phyloP scores from a whole-genome alignment of 805 yeast genomes.

The Blastobotrys parvus region DNA sequence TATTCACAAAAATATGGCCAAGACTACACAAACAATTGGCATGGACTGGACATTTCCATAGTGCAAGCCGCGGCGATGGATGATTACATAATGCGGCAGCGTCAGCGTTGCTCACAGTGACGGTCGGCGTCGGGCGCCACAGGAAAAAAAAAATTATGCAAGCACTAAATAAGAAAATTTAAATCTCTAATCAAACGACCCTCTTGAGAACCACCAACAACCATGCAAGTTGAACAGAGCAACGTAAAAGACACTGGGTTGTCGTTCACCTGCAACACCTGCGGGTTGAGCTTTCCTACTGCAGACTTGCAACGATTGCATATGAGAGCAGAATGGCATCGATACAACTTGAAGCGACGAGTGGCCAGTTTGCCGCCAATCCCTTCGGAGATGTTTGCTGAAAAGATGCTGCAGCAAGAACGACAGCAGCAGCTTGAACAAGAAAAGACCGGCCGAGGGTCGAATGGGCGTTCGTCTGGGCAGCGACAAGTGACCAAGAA shows the following conservation, averaged over 20 bases:
- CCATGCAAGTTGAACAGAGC: background rate
- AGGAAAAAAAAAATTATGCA: background rate
- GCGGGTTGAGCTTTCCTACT: constrained; percentile 69
- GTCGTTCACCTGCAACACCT: constrained; percentile 76
- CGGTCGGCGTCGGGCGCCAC: no score
- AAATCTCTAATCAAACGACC: background rate
- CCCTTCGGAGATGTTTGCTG: constrained; percentile 58
- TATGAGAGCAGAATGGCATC: constrained; percentile 98
- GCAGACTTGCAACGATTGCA: constrained; percentile 86
- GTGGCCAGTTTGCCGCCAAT: constrained; percentile 78
- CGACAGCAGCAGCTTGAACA: constrained; percentile 16
- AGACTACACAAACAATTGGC: no score
- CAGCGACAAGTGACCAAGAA: constrained; percentile 30
- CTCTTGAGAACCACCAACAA: background rate
- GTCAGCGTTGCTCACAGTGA: no score
- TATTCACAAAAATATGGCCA: no score
- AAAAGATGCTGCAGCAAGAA: constrained; percentile 45
- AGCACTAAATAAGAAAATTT: background rate
- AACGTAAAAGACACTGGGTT: constrained; percentile 5
- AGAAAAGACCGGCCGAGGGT: constrained; percentile 19
- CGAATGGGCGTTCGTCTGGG: constrained; percentile 15
- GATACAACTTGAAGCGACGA: constrained; percentile 89
- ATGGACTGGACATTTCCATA: no score
- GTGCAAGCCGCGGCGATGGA: no score
- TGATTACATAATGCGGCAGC: no score